phyloP scores from a whole-genome alignment of 805 yeast genomes.

The Candida rishiriensis region DNA sequence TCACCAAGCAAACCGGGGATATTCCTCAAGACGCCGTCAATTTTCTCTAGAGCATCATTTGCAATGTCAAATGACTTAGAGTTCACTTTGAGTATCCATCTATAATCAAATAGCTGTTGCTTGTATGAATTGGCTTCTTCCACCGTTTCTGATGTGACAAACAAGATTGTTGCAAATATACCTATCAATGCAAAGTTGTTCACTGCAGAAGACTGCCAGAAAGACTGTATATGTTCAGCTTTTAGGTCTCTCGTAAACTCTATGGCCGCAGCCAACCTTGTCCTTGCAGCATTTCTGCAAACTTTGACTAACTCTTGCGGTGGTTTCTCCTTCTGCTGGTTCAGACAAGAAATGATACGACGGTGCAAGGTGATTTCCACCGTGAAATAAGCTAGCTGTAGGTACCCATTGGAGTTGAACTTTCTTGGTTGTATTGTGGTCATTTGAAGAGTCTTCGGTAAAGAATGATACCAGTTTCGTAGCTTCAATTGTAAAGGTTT shows the following conservation, averaged over 20 bases:
- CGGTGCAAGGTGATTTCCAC: conserved; percentile 86
- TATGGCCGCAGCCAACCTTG: conserved; percentile 75
- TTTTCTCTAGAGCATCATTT: conserved; percentile 62
- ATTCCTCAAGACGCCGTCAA: conserved; percentile 68
- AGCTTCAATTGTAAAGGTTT: conserved; percentile 74
- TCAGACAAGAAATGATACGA: conserved; percentile 58
- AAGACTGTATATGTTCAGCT: conserved; percentile 79
- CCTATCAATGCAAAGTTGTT: conserved; percentile 80
- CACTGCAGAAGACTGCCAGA: conserved; percentile 84
- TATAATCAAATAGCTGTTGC: conserved; percentile 67
- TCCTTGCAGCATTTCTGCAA: conserved; percentile 81
- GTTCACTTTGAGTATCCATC: conserved; percentile 71
- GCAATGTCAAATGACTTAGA: conserved; percentile 77
- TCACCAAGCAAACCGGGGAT: conserved; percentile 61
- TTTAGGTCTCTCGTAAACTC: conserved; percentile 72
- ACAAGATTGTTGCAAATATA: conserved; percentile 78
- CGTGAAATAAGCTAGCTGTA: conserved; percentile 83
- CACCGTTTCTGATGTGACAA: conserved; percentile 55
- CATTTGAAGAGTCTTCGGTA: conserved; percentile 65
- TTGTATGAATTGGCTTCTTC: conserved; percentile 64
- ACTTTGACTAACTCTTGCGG: conserved; percentile 56
- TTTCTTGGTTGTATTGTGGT: conserved; percentile 52
- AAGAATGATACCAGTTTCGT: conserved; percentile 72
- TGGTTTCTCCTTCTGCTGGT: conserved; percentile 28
- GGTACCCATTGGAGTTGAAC: conserved; percentile 68